Evolutionary conservation across 257 asterid species (phyloP), one percentile per base, ranked within the genome.

Genomic region (Solanum phureja): DNA sequence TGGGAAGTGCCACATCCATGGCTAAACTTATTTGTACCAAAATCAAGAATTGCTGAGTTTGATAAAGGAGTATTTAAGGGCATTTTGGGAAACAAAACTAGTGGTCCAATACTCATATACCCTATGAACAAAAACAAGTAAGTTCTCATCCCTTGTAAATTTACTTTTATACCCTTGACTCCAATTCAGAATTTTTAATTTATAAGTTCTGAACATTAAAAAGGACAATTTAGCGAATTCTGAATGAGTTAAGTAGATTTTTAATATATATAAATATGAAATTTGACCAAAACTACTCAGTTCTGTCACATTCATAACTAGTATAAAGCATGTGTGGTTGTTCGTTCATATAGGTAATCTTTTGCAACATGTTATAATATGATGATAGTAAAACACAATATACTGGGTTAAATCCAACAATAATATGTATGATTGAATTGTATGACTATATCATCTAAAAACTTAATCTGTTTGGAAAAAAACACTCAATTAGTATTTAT

Each of bases 1-100:
- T 95, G 98, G 98, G 98, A 94, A 52, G 98, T 95, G 68, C 98
- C 98, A 33, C 98, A 95, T 87, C 98, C 98, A n/a, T 95, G 98
- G 98, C 92, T 95, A 7, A 95, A 95, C 87, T 87, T 95, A 3
- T 94, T 95, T 74, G 95, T 95, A 5, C 98, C 98, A 3, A 93
- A 92, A 85, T 95, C 98, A 62, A 92, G 93, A 89, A 94, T 95
- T 29, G 91, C 52, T 0, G 98, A 94, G 81, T 94, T 95, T 68
- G 95, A 95, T 84, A 46, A 44, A 86, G 98, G 98, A 42, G 96
- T 95, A 38, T 94, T 95, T 92, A 94, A 93, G 93, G 98, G 96
- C 83, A 94, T 95, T 87, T 90, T 95, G 84, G 96, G 93, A 23
- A 92, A 90, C 27, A 94, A 94, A 69, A 92, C 95, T 2, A 93